Base-by-base conservation (phyloP, 2,329 filamentous ascomycete genomes). In the Emmonsiellopsis sp. region DNA sequence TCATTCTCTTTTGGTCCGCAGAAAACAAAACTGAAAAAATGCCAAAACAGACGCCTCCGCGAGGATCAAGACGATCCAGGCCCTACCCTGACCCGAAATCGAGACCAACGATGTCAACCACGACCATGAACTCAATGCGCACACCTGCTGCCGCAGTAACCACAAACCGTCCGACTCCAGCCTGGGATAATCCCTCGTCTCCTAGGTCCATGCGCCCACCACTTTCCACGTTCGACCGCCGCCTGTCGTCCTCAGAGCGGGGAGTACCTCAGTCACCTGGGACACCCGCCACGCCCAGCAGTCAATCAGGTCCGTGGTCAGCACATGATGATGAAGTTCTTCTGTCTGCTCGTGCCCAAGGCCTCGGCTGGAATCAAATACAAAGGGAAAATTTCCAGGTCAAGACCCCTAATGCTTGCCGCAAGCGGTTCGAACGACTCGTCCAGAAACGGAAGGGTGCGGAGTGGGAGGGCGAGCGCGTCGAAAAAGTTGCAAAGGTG, bases 361-460 rank as follows among this genome's bases (percentile, higher is more conserved):
- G 87, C 26, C 79, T 90, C 67, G 92, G 91, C 70, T 95, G 89
- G 89, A 80, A 81, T 52, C 85, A 88, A 62, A 93, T 94, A 65
- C 84, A 89, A 62, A 77, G 78, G 57, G 81, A 79, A 57, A 82
- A 89, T 70, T 95, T 95, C 67, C 86, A 85, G 1, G 77, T 72
- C 67, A 95, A 95, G 75, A 79, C 78, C 10, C 72, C 85, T 55
- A 93, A 93, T 67, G 90, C 90, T 15, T 95, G 89, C 72, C 87
- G 89, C 59, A 95, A 95, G 73, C 82, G 89, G 53, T 89, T 94
- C 63, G 89, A 95, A 71, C 80, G 89, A 41, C 74, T 95, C 59
- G 84, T 92, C 77, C 86, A 92, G 71, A 82, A 85, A 59, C 58
- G 67, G 54, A 83, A 84, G 54, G 81, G 83, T 47, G 85, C 89